Percentiles rank a stretch among this genome's conserved stretches.
These are phyloP conservation scores for Trichoderma afroharzianum DNA, from an alignment of 2,329 filamentous ascomycete species.

Conservation along the genomic window DNA sequence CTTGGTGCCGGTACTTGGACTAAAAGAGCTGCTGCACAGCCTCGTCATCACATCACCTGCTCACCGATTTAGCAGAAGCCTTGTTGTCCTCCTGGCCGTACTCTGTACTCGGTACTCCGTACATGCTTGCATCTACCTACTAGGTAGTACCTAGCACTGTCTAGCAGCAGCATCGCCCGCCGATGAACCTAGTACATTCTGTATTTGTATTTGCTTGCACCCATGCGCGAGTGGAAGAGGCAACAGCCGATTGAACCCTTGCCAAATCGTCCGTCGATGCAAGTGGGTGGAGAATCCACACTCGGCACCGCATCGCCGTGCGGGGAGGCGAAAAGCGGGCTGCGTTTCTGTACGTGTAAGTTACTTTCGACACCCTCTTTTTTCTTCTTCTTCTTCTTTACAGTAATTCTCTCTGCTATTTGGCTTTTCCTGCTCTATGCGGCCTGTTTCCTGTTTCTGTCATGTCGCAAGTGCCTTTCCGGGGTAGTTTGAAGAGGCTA, in stretches of 20 bases:
- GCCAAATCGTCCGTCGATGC: not conserved
- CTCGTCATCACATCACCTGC: conserved; percentile 9
- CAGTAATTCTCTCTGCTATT: not conserved
- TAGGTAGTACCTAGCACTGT: not conserved
- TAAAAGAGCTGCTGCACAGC: conserved; percentile 1
- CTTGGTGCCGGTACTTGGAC: not conserved
- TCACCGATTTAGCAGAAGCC: not conserved
- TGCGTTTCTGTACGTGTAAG: not conserved
- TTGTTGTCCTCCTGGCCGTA: not conserved
- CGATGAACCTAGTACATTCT: not conserved
- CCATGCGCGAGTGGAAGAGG: not conserved
- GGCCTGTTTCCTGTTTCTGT: not conserved
- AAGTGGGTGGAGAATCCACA: conserved; percentile 8
- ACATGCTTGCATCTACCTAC: not conserved
- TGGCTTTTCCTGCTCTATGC: not conserved
- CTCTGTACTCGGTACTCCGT: not conserved
- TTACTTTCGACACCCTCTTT: not conserved
- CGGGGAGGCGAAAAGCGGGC: conserved; percentile 4
- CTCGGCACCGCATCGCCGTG: conserved; percentile 15
- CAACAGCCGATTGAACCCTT: conserved; percentile 7
- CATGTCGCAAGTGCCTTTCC: not conserved
- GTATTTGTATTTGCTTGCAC: too few species aligned
- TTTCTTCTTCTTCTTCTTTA: not conserved
- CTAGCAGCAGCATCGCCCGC: not conserved
- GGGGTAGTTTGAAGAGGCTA: not conserved